Base-by-base conservation (phyloP, 1,139 yeast genomes). In the Magnusiomyces starmeri region DNA sequence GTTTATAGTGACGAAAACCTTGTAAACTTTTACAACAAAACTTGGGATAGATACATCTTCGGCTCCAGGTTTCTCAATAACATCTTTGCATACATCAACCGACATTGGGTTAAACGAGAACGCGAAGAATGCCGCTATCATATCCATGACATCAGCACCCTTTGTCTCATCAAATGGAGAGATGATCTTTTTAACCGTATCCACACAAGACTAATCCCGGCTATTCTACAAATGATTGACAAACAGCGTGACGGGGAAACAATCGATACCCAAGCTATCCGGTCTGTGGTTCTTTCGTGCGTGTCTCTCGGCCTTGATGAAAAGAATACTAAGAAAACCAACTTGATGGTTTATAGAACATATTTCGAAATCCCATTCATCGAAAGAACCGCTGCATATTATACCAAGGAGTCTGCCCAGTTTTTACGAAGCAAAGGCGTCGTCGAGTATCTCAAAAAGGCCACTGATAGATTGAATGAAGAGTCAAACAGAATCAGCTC, bases 71-170 rank as follows among this genome's bases (percentile, higher is more conserved):
- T 88, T 67, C 72, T 94, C 69, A 89, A 89, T 68, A 95, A 94
- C 67, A 94, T 94, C 27, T 88, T 92, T 65, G 96, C 90, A 66
- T 94, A 94, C 68, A 82, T 94, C 79, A 94, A 94, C 68, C 79
- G 97, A 58, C 92, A 92, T 70, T 94, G 98, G 98, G 97, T 94
- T 48, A 88, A 85, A 63, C 89, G 95, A 65, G 97, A 92, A 68
- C 78, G 97, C 63, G 86, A 90, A 43, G 97, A 92, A 65, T 97
- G 97, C n/a, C 81, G 88, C 62, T 78, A 90, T 59, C 89, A 88
- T 62, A 82, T 92, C 48, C 88, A 83, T 67, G 98, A 94, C 68
- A 95, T 94, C 39, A 83, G 87, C 64, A 89, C 97, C 1, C 74
- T 92, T 60, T 85, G 96, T 51, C 73, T 92, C 55, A 76, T 89